phyloP scores from a whole-genome alignment of 257 asterid species.

The Lavandula angustifolia region DNA sequence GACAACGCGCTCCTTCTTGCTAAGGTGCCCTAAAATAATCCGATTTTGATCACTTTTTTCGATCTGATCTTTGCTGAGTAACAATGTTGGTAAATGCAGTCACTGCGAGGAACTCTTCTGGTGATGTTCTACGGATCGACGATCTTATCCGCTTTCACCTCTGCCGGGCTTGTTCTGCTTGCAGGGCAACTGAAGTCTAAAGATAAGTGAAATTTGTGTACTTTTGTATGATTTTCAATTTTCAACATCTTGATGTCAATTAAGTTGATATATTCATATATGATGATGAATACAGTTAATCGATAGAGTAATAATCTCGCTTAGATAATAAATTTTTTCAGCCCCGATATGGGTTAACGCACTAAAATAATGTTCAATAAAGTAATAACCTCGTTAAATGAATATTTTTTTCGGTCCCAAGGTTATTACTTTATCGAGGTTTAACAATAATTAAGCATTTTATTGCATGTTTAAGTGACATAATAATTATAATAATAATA shows the following conservation, averaged over 20 bases:
- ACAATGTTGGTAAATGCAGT: constrained; percentile 48
- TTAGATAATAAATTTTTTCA: too few relatives aligned
- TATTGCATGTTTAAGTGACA: neutral
- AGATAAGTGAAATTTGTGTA: constrained; percentile 46
- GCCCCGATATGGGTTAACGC: too few relatives aligned
- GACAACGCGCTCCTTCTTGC: constrained; percentile 85
- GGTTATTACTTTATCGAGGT: too few relatives aligned
- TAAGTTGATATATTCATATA: neutral
- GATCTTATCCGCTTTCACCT: constrained; percentile 55
- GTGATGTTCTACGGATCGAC: constrained; percentile 62
- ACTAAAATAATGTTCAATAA: too few relatives aligned
- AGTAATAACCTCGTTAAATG: too few relatives aligned
- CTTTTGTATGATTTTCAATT: constrained; percentile 3
- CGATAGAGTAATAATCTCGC: too few relatives aligned
- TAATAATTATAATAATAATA: neutral
- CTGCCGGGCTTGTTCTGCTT: constrained; percentile 67
- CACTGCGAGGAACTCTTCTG: constrained; percentile 73
- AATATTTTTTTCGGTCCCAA: too few relatives aligned
- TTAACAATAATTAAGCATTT: too few relatives aligned
- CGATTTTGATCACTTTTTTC: neutral
- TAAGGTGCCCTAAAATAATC: constrained; percentile 68
- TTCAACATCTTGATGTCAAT: neutral
- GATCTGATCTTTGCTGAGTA: neutral
- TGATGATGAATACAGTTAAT: too few relatives aligned
- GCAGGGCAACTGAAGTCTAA: constrained; percentile 64